Conservation (phyloP, 31 red algal species). For the Asparagopsis taxiformis region DNA sequence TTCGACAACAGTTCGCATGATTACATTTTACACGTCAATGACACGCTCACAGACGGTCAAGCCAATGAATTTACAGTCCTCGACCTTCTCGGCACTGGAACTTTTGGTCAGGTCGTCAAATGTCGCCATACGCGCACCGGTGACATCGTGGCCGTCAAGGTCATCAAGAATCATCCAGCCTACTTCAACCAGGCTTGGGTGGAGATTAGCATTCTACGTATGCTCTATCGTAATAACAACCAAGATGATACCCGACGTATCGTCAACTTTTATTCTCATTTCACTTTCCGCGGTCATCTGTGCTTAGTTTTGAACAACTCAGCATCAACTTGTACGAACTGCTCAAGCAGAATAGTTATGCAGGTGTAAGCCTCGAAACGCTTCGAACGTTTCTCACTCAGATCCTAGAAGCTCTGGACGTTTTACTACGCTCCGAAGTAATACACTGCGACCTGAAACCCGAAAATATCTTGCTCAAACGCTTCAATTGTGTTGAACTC, state of each 20-base stretch:
- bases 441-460: constrained; percentile 93
- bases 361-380: constrained; percentile 51
- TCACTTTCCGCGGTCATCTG: constrained; percentile 81
- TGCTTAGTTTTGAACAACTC: constrained; percentile 89
- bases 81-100: constrained; percentile 91
- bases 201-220: constrained; percentile 74
- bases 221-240: constrained; percentile 40
- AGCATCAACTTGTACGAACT: constrained; percentile 86
- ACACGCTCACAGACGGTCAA: constrained; percentile 36
- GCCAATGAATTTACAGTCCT: constrained; percentile 70
- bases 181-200: constrained; percentile 91
- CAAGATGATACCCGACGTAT: constrained; percentile 57
- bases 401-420: constrained; percentile 66
- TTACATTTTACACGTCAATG: constrained; percentile 78
- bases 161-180: constrained; percentile 91
- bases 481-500: constrained; percentile 35
- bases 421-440: constrained; percentile 61
- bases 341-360: constrained; percentile 79
- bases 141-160: constrained; percentile 82
- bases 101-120: constrained; percentile 93
- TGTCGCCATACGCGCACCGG: constrained; percentile 42
- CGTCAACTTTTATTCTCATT: constrained; percentile 74
- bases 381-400: constrained; percentile 69
- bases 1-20: constrained; percentile 78
- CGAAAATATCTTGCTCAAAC: no score